Evolutionary conservation across 1,284 basidiomycete genomes (phyloP), one percentile per base, ranked within the genome.

Genomic region (Ustanciosporium gigantosporum): DNA sequence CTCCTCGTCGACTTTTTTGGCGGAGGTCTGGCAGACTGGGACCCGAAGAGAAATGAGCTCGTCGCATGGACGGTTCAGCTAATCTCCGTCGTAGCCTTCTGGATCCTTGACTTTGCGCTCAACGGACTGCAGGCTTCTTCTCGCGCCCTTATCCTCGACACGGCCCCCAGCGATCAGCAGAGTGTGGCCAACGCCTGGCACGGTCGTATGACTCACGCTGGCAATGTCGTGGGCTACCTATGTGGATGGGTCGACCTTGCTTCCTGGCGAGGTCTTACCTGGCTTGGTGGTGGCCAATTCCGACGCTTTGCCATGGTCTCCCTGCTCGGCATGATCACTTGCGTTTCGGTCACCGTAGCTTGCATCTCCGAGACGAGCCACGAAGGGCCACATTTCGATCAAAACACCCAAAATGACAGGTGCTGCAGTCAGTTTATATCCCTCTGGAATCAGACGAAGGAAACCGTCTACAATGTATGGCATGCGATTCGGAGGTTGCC

Each of bases 151-250:
- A 83, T 96, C 13, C 83, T 98, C 49, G 94, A 98, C 77, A 81
- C 92, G 36, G 86, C 90, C 0, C 91, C 91, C 4, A 84, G 87
- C 3, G 84, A 88, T 58, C 92, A 97, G 78, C 84, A 96, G 25
- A 91, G 88, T 60, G 83, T 86, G 14, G 92, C 89, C 5, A 98
- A 96, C 80, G 94, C 94, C n/a, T 98, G 94, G 93, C 91, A 96
- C 68, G 90, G 92, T 15, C 83, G 91, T 15, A 74, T 74, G 72
- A 67, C 67, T 17, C 69, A 73, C 20, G 39, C 55, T 2, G 72
- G 70, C 35, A 74, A 74, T 36, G 66, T 76, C 2, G 37, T 74
- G 3, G 74, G 73, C 20, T 76, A 76, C 47, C 53, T 73, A 42
- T 51, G 76, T 86, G 91, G 92, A 21, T 95, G 90, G 80, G 77